phyloP scores from a whole-genome alignment of 805 yeast species.

The Diddensiella santjacobensis region DNA sequence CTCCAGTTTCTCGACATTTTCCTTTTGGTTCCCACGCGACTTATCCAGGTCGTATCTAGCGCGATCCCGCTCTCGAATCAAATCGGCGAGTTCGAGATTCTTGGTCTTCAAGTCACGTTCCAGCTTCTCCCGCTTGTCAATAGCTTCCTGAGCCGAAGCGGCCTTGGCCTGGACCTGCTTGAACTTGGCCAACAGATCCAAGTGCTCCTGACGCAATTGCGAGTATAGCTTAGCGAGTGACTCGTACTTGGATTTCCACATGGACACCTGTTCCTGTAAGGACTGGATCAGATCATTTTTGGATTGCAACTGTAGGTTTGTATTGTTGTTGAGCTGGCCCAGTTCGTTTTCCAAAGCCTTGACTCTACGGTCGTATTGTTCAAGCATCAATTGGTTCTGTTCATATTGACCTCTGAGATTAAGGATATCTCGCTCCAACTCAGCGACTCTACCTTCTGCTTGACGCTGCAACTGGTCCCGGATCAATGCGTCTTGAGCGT shows the following conservation, averaged over 20 bases:
- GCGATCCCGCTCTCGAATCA: conserved; percentile 84
- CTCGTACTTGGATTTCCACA: conserved; percentile 86
- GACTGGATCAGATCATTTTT: conserved; percentile 68
- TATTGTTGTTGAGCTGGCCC: conserved; percentile 53
- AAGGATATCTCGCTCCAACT: conserved; percentile 74
- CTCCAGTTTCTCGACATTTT: conserved; percentile 61
- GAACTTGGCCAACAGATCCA: conserved; percentile 69
- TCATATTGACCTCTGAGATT: conserved; percentile 77
- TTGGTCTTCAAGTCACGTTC: conserved; percentile 83
- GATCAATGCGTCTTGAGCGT: conserved; percentile 65
- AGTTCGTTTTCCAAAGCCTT: conserved; percentile 76
- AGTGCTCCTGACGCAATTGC: conserved; percentile 87
- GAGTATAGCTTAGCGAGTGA: conserved; percentile 84
- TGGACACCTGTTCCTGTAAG: conserved; percentile 67
- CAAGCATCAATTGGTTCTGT: conserved; percentile 75
- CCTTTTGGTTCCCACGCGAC: conserved; percentile 57
- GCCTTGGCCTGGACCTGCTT: conserved; percentile 84
- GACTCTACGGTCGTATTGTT: conserved; percentile 84
- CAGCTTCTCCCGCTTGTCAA: conserved; percentile 73
- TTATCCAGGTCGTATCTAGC: conserved; percentile 80
- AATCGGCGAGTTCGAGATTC: conserved; percentile 81
- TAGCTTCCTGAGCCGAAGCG: conserved; percentile 84
- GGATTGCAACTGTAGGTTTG: conserved; percentile 67
- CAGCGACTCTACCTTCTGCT: conserved; percentile 73
- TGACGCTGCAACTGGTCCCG: conserved; percentile 68